Percentiles rank a stretch among this genome's conserved stretches.
These are phyloP conservation scores for Candida dajiaensis DNA, from an alignment of 805 yeast genomes.

Conservation along the genomic window DNA sequence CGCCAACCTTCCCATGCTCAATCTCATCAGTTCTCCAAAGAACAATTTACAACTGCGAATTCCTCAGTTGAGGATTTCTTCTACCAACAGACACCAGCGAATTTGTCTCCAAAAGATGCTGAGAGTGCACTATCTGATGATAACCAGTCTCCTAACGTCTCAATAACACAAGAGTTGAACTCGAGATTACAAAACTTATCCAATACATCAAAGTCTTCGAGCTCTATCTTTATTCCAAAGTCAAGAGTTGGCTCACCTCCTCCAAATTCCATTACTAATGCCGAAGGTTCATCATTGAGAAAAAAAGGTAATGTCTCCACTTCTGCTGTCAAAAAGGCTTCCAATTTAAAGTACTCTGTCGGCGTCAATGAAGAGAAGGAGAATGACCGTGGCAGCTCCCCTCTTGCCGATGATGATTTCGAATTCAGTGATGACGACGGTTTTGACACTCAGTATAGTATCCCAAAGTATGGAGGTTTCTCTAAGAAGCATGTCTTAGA, in stretches of 20 bases:
- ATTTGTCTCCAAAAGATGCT: neutral
- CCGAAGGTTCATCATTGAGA: neutral
- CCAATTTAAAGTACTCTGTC: slow-evolving; percentile 2
- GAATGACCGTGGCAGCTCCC: slow-evolving; percentile 9
- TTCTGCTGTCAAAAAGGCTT: slow-evolving; percentile 1
- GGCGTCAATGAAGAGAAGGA: slow-evolving; percentile 13
- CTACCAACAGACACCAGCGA: slow-evolving; percentile 8
- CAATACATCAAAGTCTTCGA: slow-evolving; percentile 15
- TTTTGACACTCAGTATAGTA: slow-evolving; percentile 21
- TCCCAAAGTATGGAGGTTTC: slow-evolving; percentile 64
- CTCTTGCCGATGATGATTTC: slow-evolving; percentile 5
- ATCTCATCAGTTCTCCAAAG: neutral
- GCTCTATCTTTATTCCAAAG: slow-evolving; percentile 32
- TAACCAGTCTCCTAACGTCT: neutral
- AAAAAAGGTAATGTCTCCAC: neutral
- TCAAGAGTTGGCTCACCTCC: slow-evolving; percentile 27
- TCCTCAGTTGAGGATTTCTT: slow-evolving; percentile 24
- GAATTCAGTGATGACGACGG: slow-evolving; percentile 18
- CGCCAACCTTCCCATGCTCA: neutral
- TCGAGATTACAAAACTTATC: slow-evolving; percentile 4
- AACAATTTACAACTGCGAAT: slow-evolving; percentile 8
- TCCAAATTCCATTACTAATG: neutral
- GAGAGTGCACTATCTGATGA: neutral
- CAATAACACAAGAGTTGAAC: slow-evolving; percentile 9
- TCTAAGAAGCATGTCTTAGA: slow-evolving; percentile 51